Evolutionary conservation across 257 asterid genomes (phyloP), one percentile per base, ranked within the genome.

Genomic region (Nicotiana otophora): DNA sequence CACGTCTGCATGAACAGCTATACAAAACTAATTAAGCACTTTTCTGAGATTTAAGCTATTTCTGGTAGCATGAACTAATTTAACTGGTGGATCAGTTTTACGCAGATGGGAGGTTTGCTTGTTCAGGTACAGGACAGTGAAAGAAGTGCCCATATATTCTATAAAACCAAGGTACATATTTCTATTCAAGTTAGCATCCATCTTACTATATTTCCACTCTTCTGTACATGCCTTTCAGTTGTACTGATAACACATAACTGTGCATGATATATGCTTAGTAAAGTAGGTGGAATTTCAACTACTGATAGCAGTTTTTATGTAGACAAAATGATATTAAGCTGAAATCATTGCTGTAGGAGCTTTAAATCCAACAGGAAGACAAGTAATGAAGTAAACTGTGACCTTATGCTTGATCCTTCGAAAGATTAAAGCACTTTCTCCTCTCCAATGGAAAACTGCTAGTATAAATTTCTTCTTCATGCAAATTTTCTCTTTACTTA

Each of bases 361-460:
- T 86, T 87, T 89, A 83, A 92, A 88, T 66, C 86, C 84, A 14
- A 86, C 84, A 30, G 97, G 97, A 81, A 94, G 87, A 84, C 98
- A 94, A 16, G 89, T 88, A 57, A 94, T 89, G 12, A 93, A 91
- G 72, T 87, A 92, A 51, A 92, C 70, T 3, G 89, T 84, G 75
- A 92, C 89, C 91, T 90, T 94, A 86, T 92, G 90, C 91, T 94
- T 93, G 78, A 93, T 74, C 89, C 92, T 93, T 87, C 93, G 89
- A 69, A 94, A 85, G 62, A 93, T 83, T 39, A 94, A 61, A 81
- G 84, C 83, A 78, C 90, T 88, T 77, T 90, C 90, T 83, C 84
- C 97, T 83, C 95, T 92, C 98, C 98, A 94, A 0, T 89, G 92
- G 46, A 92, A 82, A 48, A 89, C 87, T 80, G 93, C 87, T 46